A percentile compares a stretch with the other conserved stretches of the same genome.
Conservation (phyloP, 2,329 filamentous ascomycete genomes). For the Ilyonectria robusta region DNA sequence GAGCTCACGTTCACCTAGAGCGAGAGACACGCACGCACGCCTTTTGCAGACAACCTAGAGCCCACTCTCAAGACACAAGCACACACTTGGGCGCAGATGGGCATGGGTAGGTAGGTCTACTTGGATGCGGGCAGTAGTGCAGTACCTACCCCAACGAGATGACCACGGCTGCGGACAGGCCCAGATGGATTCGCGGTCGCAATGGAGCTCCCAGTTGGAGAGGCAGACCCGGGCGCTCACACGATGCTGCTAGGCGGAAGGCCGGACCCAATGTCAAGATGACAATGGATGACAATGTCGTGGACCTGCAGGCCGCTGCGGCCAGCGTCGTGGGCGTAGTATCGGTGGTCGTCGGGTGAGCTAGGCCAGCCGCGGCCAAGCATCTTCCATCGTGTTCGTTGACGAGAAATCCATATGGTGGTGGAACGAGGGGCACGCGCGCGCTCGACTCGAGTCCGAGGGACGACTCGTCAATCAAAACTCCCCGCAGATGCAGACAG, state of each 20-base stretch:
- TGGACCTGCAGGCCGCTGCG: slow-evolving; percentile 13
- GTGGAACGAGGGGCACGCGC: slow-evolving; percentile 28
- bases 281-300: slow-evolving; percentile 28
- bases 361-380: slow-evolving; percentile 30
- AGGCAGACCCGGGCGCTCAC: slow-evolving; percentile 24
- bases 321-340: slow-evolving; percentile 12
- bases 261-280: slow-evolving; percentile 24
- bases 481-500: slow-evolving; percentile 5
- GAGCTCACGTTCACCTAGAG: slow-evolving; percentile 10
- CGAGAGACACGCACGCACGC: slow-evolving; percentile 21
- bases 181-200: slow-evolving; percentile 18
- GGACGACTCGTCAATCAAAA: slow-evolving; percentile 21
- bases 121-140: slow-evolving; percentile 17
- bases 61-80: slow-evolving; percentile 15
- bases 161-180: slow-evolving; percentile 16
- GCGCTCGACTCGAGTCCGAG: slow-evolving; percentile 8
- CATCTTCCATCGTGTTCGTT: slow-evolving; percentile 34
- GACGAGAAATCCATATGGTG: slow-evolving; percentile 21
- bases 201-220: slow-evolving; percentile 9
- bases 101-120: slow-evolving; percentile 21
- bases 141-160: slow-evolving; percentile 22
- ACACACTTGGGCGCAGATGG: slow-evolving; percentile 25
- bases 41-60: slow-evolving; percentile 13
- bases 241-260: slow-evolving; percentile 20
- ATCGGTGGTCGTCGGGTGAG: slow-evolving; percentile 16